phyloP scores from a whole-genome alignment of 176 grass and related monocot genomes.

The Triticum dicoccoides region DNA sequence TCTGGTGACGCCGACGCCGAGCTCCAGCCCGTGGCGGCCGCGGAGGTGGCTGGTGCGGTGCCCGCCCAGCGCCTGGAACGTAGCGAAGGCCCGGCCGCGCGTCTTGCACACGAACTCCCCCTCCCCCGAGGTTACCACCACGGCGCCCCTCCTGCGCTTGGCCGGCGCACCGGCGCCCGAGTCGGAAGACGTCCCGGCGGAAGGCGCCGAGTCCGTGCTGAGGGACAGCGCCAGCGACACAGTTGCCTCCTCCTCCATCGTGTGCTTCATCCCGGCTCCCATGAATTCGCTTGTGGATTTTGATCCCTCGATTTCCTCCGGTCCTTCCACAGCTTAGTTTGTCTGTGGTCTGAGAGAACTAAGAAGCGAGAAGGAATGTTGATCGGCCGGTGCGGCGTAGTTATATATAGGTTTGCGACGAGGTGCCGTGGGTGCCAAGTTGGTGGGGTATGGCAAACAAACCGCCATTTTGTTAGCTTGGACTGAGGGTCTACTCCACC shows the following conservation, averaged over 20 bases:
- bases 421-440: neutral
- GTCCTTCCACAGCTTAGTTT: neutral
- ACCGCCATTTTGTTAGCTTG: neutral
- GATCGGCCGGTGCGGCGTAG: neutral
- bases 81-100: conserved; percentile 37
- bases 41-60: conserved; percentile 42
- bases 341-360: neutral
- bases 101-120: conserved; percentile 55
- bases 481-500: neutral
- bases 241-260: neutral
- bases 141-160: no score
- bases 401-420: neutral
- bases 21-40: conserved; percentile 25
- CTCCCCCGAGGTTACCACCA: no score
- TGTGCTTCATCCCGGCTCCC: neutral
- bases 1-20: conserved; percentile 28
- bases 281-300: neutral
- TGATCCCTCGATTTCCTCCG: neutral
- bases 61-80: conserved; percentile 65
- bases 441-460: neutral
- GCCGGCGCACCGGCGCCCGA: no score
- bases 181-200: no score
- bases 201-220: no score
- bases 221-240: no score
- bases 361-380: neutral